Evolutionary conservation across 2,329 filamentous ascomycete species (phyloP).

Genomic region (Xylaria sp.): DNA sequence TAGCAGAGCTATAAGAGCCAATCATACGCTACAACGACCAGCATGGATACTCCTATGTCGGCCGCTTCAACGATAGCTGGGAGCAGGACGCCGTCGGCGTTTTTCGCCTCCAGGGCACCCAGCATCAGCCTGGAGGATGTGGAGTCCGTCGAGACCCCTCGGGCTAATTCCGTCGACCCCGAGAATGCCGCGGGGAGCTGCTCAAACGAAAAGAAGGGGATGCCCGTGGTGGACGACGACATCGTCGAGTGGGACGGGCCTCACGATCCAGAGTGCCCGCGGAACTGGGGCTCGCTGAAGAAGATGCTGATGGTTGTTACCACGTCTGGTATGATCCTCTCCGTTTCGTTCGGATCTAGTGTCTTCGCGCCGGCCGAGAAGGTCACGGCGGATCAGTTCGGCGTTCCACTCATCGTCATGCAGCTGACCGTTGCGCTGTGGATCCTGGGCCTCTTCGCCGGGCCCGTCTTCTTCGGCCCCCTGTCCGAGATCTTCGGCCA

Average conservation of each 20-base stretch:
- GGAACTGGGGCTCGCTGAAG: constrained; percentile 17
- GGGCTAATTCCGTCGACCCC: not conserved
- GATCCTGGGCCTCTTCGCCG: constrained; percentile 19
- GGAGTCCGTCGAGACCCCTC: not conserved
- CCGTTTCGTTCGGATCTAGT: constrained; percentile 24
- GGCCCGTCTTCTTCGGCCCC: constrained; percentile 23
- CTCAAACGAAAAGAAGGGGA: not conserved
- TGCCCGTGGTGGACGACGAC: not conserved
- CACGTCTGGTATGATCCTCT: constrained; percentile 16
- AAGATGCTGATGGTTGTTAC: constrained; percentile 21
- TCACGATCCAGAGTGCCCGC: constrained; percentile 20
- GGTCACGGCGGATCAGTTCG: constrained; percentile 14
- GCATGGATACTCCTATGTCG: constrained; percentile 3
- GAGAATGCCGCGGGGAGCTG: not conserved
- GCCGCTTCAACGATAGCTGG: constrained; percentile 2
- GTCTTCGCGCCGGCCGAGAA: constrained; percentile 21
- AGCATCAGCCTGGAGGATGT: not conserved
- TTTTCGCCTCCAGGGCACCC: constrained; percentile 1
- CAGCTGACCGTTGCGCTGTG: constrained; percentile 20
- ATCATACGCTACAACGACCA: not conserved
- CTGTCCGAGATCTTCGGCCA: constrained; percentile 20
- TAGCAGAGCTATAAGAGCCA: not conserved
- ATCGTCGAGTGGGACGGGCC: constrained; percentile 24
- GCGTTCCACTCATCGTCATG: constrained; percentile 19
- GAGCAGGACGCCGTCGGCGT: not conserved